A percentile compares a stretch with the other conserved stretches of the same genome.
Evolutionary conservation across 2,329 filamentous ascomycete species (phyloP).

Genomic region (Nemania sp.): DNA sequence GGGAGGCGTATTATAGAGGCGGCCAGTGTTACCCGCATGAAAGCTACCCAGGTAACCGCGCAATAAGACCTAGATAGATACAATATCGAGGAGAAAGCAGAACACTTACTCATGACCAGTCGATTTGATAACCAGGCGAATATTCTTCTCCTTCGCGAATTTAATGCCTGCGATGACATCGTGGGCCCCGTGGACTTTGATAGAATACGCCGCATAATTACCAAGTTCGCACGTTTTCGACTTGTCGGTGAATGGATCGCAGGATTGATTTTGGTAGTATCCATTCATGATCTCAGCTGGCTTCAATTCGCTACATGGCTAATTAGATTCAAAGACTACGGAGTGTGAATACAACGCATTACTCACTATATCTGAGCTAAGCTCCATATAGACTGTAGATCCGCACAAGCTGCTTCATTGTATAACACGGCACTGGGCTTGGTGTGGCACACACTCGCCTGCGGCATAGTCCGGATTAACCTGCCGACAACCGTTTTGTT

Average conservation of each 20-base stretch:
- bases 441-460: constrained; percentile 16
- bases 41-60: no score
- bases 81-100: no score
- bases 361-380: neutral
- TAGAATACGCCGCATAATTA: constrained; percentile 38
- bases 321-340: neutral
- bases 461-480: neutral
- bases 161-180: constrained; percentile 41
- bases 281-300: constrained; percentile 12
- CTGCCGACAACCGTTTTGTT: constrained; percentile 10
- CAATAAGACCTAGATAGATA: no score
- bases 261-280: constrained; percentile 12
- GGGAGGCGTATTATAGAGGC: no score
- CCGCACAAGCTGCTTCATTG: neutral
- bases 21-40: no score
- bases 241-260: constrained; percentile 10
- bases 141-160: constrained; percentile 56
- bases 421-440: neutral
- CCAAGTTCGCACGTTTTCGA: constrained; percentile 12
- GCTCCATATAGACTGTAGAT: neutral
- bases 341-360: neutral
- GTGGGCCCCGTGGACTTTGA: constrained; percentile 42
- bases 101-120: constrained; percentile 61
- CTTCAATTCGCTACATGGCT: neutral
- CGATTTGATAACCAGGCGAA: constrained; percentile 61